Evolutionary conservation across 75 land plant species (phyloP).

Genomic region (Sequoiadendron giganteum): DNA sequence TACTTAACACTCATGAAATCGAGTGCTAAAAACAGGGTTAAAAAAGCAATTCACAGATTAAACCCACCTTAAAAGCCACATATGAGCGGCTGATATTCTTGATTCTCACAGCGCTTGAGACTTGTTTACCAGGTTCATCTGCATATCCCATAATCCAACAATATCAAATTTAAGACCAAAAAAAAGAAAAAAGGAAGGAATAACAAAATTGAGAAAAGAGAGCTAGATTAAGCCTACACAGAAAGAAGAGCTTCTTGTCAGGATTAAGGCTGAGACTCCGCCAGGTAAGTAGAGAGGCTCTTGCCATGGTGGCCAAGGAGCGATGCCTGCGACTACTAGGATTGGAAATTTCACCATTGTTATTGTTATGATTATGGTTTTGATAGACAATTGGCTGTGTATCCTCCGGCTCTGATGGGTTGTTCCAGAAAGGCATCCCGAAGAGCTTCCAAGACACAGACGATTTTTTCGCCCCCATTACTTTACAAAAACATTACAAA

Average conservation of each 20-base stretch:
- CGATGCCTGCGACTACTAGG: slow-evolving; percentile 17
- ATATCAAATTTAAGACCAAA: neutral
- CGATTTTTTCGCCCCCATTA: neutral
- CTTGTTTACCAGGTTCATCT: slow-evolving; percentile 99
- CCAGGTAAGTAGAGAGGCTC: slow-evolving; percentile 51
- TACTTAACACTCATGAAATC: neutral
- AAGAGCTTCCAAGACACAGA: neutral
- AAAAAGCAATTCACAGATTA: neutral
- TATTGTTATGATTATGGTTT: neutral
- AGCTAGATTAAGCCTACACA: slow-evolving; percentile 38
- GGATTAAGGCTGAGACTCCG: slow-evolving; percentile 77
- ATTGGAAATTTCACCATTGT: neutral
- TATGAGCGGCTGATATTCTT: slow-evolving; percentile 85
- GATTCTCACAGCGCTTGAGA: slow-evolving; percentile 79
- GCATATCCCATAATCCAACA: slow-evolving; percentile 2
- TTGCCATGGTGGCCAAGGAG: slow-evolving; percentile 52
- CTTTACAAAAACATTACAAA: neutral
- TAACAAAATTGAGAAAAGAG: neutral
- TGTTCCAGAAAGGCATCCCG: slow-evolving; percentile 6
- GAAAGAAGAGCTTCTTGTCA: slow-evolving; percentile 67
- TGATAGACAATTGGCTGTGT: neutral
- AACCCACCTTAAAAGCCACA: slow-evolving; percentile 87
- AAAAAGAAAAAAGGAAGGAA: neutral
- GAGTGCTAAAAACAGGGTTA: neutral
- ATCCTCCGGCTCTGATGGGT: slow-evolving; percentile 2